Evolutionary conservation across 1,139 yeast species (phyloP).

Genomic region (Kodamaea alishanica): DNA sequence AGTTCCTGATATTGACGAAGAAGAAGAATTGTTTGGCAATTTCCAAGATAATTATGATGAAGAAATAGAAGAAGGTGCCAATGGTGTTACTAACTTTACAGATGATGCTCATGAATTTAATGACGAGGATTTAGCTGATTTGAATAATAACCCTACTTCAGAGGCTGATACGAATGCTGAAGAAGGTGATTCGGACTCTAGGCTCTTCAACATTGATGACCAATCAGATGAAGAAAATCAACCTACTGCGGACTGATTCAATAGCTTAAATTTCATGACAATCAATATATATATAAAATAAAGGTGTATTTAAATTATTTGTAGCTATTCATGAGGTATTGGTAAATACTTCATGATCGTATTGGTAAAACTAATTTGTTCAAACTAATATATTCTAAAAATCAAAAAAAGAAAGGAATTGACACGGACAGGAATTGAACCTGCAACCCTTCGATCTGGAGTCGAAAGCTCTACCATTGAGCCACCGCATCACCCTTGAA

Average conservation of each 20-base stretch:
- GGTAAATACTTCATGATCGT: too few species aligned
- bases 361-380: too few species aligned
- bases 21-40: constrained; percentile 48
- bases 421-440: constrained; percentile 24
- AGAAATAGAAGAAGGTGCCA: constrained; percentile 36
- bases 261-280: constrained; percentile 2
- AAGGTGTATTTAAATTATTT: neutral
- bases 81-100: neutral
- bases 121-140: constrained; percentile 8
- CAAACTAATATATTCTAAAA: too few species aligned
- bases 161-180: constrained; percentile 5
- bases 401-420: constrained; percentile 3
- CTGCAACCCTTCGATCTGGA: constrained; percentile 17
- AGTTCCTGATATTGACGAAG: constrained; percentile 43
- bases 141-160: constrained; percentile 2
- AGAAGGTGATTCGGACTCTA: constrained; percentile 23
- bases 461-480: constrained; percentile 62
- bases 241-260: neutral
- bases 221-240: constrained; percentile 28
- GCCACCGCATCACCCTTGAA: constrained; percentile 57
- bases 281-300: neutral
- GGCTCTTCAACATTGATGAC: constrained; percentile 40
- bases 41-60: constrained; percentile 48
- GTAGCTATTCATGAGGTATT: neutral
- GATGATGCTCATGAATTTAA: constrained; percentile 9